A percentile compares a stretch with the other conserved stretches of the same genome.
Conservation (phyloP, 306 rosid genomes). For the Medicago arabica region DNA sequence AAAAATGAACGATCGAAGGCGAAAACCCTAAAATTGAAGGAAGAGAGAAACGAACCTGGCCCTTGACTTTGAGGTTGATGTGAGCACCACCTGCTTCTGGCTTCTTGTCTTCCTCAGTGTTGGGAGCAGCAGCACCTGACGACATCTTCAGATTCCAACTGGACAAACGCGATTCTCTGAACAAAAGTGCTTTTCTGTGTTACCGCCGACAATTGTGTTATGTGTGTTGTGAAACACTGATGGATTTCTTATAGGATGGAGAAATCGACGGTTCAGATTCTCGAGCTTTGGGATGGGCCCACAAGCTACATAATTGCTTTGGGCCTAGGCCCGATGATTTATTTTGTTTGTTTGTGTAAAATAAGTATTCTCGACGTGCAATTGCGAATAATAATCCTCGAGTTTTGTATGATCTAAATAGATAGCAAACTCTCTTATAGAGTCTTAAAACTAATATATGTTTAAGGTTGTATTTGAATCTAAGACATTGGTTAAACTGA, state of each 20-base stretch:
- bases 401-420: no score
- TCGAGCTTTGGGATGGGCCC: background rate
- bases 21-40: slow-evolving; percentile 24
- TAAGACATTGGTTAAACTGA: no score
- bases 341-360: no score
- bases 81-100: slow-evolving; percentile 76
- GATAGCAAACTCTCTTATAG: no score
- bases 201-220: slow-evolving; percentile 28
- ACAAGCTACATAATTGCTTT: background rate
- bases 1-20: no score
- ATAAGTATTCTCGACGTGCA: no score
- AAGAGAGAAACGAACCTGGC: slow-evolving; percentile 58
- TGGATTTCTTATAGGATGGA: background rate
- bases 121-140: slow-evolving; percentile 50
- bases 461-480: no score
- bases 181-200: background rate
- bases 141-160: slow-evolving; percentile 55
- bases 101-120: slow-evolving; percentile 73
- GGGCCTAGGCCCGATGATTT: background rate
- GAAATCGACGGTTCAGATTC: slow-evolving; percentile 27
- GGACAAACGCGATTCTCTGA: background rate
- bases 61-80: slow-evolving; percentile 88
- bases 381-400: no score
- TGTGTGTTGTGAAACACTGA: background rate
- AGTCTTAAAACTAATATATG: no score